Evolutionary conservation across 2,329 filamentous ascomycete genomes (phyloP).

Genomic region (Arthrinium puccinioides): DNA sequence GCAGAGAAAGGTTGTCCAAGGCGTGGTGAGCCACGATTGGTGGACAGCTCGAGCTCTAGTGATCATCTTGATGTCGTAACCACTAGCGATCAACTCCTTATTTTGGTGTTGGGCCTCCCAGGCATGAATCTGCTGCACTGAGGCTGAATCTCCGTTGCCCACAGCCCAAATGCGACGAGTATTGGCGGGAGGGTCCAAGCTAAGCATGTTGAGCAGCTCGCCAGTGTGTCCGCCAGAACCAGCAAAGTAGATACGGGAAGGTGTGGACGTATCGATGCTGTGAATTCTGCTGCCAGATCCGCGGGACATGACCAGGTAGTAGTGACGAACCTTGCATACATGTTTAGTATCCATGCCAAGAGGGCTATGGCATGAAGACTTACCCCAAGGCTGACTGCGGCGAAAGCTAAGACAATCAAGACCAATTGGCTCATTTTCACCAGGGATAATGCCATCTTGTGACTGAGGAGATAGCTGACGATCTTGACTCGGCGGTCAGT

Average conservation of each 20-base stretch:
- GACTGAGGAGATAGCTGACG: too few species aligned
- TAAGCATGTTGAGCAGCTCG: conserved; percentile 84
- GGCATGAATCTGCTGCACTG: conserved; percentile 58
- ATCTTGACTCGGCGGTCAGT: too few species aligned
- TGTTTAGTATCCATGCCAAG: too few species aligned
- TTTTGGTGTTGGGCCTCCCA: conserved; percentile 21
- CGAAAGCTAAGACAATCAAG: too few species aligned
- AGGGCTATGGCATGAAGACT: too few species aligned
- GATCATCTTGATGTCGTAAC: conserved; percentile 60
- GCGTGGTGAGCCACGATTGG: conserved; percentile 69
- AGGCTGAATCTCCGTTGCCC: conserved; percentile 69
- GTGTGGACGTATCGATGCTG: too few species aligned
- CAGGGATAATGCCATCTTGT: too few species aligned
- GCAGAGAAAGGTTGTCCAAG: conserved; percentile 59
- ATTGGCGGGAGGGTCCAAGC: conserved; percentile 43
- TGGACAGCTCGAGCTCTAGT: conserved; percentile 75
- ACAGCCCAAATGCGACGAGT: conserved; percentile 76
- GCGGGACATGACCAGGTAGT: too few species aligned
- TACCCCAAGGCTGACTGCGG: too few species aligned
- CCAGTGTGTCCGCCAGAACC: conserved; percentile 92
- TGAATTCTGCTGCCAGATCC: too few species aligned
- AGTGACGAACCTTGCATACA: too few species aligned
- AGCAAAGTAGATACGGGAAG: conserved; percentile 59
- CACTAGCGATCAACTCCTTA: conserved; percentile 12
- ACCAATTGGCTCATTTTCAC: too few species aligned